Evolutionary conservation across 1,284 basidiomycete genomes (phyloP).

Genomic region (Sanguinoderma infundibulare): DNA sequence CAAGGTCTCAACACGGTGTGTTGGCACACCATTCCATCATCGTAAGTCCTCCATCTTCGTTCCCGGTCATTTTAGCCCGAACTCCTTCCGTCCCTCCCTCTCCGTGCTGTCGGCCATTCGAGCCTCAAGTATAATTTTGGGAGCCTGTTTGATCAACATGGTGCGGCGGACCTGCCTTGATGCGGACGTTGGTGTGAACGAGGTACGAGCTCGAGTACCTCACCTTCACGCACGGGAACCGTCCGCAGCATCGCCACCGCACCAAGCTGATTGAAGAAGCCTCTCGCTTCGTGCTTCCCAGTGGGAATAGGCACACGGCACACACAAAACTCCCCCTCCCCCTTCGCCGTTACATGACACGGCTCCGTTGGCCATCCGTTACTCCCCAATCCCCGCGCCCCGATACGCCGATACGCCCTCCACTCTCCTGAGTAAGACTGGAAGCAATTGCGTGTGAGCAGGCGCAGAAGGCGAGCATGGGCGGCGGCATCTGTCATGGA

Average conservation of each 20-base stretch:
- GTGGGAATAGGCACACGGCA: no score
- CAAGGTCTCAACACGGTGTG: slow-evolving; percentile 37
- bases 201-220: not conserved
- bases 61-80: not conserved
- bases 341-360: no score
- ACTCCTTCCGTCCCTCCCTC: not conserved
- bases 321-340: no score
- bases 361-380: no score
- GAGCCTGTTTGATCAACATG: not conserved
- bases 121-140: not conserved
- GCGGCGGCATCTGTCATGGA: no score
- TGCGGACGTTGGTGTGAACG: no score
- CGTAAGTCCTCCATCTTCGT: slow-evolving; percentile 25
- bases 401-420: no score
- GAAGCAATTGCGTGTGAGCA: no score
- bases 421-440: no score
- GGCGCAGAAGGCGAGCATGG: no score
- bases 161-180: not conserved
- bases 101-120: not conserved
- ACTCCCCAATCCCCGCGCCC: no score
- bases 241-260: not conserved
- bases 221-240: not conserved
- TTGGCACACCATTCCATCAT: slow-evolving; percentile 35
- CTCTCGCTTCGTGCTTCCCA: not conserved
- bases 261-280: not conserved